phyloP scores from a whole-genome alignment of 768 basidiomycete species.

The Agaricus blazei region DNA sequence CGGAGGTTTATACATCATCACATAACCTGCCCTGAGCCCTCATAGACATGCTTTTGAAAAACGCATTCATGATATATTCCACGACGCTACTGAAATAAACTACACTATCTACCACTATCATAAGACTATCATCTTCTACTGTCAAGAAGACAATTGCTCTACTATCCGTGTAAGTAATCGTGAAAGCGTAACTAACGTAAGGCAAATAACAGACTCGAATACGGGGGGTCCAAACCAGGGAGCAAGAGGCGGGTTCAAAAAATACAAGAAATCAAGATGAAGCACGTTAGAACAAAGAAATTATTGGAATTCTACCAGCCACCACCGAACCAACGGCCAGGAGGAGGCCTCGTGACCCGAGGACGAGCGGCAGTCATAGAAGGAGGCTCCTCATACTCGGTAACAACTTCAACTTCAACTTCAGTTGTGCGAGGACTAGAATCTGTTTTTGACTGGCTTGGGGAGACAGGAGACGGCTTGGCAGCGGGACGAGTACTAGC shows the following conservation, averaged over 20 bases:
- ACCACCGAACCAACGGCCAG: slow-evolving; percentile 54
- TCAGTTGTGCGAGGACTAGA: slow-evolving; percentile 71
- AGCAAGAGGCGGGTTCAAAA: slow-evolving; percentile 15
- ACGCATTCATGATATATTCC: slow-evolving; percentile 5
- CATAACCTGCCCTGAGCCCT: not conserved
- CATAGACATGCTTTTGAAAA: too few relatives aligned
- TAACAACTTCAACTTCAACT: slow-evolving; percentile 60
- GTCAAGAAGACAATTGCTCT: slow-evolving; percentile 11
- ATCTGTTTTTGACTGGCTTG: slow-evolving; percentile 51
- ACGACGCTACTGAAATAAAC: slow-evolving; percentile 22
- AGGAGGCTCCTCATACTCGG: slow-evolving; percentile 48
- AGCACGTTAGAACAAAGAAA: slow-evolving; percentile 13
- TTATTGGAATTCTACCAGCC: slow-evolving; percentile 41
- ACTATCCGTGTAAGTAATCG: slow-evolving; percentile 5
- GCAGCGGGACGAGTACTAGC: slow-evolving; percentile 75
- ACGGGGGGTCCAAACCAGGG: not conserved
- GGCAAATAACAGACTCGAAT: not conserved
- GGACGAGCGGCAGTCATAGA: slow-evolving; percentile 33
- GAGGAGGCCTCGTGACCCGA: slow-evolving; percentile 38
- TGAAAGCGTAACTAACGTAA: slow-evolving; percentile 5
- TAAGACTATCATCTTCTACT: slow-evolving; percentile 11
- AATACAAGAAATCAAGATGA: slow-evolving; percentile 15
- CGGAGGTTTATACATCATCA: not conserved
- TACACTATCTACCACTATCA: slow-evolving; percentile 33
- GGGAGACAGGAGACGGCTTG: slow-evolving; percentile 63